Evolutionary conservation across 352 stramenopile species (phyloP), one percentile per base, ranked within the genome.

Genomic region (Phytophthora meadii): DNA sequence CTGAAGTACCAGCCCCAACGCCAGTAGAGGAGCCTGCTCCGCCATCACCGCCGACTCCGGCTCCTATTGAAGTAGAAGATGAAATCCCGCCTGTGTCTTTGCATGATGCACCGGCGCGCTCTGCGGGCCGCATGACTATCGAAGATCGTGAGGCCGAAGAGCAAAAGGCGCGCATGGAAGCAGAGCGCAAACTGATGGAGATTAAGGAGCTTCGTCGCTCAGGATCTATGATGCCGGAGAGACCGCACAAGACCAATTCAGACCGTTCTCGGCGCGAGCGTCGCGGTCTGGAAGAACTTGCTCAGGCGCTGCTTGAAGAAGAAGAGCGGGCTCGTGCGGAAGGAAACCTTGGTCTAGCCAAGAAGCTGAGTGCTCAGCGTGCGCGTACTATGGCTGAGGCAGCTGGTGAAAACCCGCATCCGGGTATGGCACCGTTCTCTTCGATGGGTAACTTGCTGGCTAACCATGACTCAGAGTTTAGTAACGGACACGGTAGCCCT

Each of bases 161-260:
- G 37, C 65, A 85, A 41, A 87, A 90, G 50, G 87, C 87, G 14
- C 87, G 87, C 11, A 28, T 87, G 22, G 87, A 95, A 58, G 87
- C 87, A 7, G 85, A 95, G 66, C 84, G 79, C 32, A 95, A 94
- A 60, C 51, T 95, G 41, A 74, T 90, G 68, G 87, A 95, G 58
- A 76, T 95, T 2, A 88, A 93, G 73, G 81, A 90, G 42, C 72
- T 94, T 40, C 81, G 81, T 46, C 74, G 79, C 7, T 89, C 74
- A 28, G 84, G 85, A 53, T 87, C 84, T 27, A 86, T 87, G 61
- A 62, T 79, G 37, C 77, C 83, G 4, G 82, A 92, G 34, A 79
- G 84, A n/a, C 77, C 75, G 9, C 79, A 73, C 58, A 80, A 91
- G 60, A 90, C 68, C 32, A 74, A 77, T 0, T 61, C 72, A 19